phyloP scores from a whole-genome alignment of 345 rosid species.

The Salix purpurea region DNA sequence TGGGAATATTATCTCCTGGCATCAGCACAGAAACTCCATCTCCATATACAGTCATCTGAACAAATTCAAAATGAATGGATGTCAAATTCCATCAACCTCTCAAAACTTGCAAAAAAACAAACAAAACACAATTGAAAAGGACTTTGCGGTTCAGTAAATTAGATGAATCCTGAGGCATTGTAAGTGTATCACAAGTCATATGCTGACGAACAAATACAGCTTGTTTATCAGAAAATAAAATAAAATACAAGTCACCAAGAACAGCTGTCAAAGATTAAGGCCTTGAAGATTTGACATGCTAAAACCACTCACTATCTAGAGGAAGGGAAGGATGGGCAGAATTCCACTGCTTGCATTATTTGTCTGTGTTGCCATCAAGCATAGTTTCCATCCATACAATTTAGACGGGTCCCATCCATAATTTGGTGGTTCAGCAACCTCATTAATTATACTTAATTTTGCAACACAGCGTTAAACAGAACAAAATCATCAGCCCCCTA shows the following conservation, averaged over 20 bases:
- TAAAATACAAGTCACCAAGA: no score
- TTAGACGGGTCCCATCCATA: not conserved
- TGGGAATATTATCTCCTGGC: conserved; percentile 88
- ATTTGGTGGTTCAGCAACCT: not conserved
- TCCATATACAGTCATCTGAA: conserved; percentile 73
- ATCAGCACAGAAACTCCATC: conserved; percentile 85
- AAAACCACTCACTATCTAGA: not conserved
- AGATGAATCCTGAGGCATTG: not conserved
- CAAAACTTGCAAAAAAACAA: not conserved
- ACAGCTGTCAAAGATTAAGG: not conserved
- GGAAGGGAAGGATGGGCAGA: not conserved
- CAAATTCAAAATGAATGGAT: not conserved
- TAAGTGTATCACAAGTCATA: not conserved
- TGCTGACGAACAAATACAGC: not conserved
- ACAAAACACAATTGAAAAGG: not conserved
- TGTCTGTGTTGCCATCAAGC: not conserved
- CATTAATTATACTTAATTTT: not conserved
- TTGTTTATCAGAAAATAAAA: not conserved
- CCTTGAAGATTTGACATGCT: not conserved
- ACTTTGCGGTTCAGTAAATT: not conserved
- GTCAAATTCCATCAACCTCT: not conserved
- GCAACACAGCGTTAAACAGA: not conserved
- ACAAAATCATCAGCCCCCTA: not conserved
- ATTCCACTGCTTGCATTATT: not conserved
- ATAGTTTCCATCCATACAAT: not conserved